Evolutionary conservation across 495 filamentous ascomycete species (phyloP), one percentile per base, ranked within the genome.

Genomic region (Talaromyces adpressus): DNA sequence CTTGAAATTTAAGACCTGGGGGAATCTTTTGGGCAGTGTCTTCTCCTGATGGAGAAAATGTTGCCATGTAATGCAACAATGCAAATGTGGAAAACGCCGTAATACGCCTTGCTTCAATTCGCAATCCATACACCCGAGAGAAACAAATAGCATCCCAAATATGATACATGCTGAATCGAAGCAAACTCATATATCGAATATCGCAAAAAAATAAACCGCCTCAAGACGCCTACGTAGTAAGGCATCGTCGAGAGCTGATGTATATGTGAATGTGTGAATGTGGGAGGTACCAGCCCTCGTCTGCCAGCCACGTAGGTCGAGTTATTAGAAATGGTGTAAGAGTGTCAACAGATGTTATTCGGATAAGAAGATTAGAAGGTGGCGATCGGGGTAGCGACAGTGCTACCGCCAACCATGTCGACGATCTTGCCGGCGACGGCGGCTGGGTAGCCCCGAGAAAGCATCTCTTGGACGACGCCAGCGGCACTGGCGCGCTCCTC

Each of bases 361-460:
- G 20, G 8, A 36, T 53, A 23, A 54, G 47, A 30, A 49, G 39
- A 60, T 39, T 49, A 47, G 45, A 66, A 67, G 57, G 34, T 34
- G 36, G 59, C 49, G 20, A 27, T 62, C 29, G 27, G 59, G 18
- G 23, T 36, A 58, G 61, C 63, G 20, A 12, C 16, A 5, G 65
- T 67, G 45, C 59, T 73, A 32, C 82, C 84, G 29, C 82, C 84
- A 47, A 98, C 87, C 54, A 98, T 79, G 72, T 97, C 94, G 23
- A 91, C 76, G 63, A 98, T 90, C 82, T 96, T 98, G 76, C 86
- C 87, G 25, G 91, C 89, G 6, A 98, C 94, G 6, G 94, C 93
- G 59, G 85, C 82, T 29, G 94, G 94, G 71, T 98, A 98, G 18
- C 94, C 93, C 49, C 93, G 81, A 39, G 84, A 86, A 45, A 95